phyloP scores from a whole-genome alignment of 139 green algal species.

The Zygnema cylindricum region DNA sequence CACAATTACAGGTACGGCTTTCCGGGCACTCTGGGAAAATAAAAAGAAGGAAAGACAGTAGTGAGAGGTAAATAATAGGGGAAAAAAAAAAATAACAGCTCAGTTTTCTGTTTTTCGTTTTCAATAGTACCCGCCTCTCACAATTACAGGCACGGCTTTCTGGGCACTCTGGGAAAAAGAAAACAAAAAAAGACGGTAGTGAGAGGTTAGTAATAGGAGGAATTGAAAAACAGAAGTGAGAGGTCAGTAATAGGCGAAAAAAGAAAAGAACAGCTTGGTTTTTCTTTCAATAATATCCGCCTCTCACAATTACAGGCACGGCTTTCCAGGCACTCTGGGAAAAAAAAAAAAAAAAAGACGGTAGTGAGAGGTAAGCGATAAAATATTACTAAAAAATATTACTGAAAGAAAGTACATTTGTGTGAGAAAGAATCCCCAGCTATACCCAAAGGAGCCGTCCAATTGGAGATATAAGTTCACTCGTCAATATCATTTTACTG shows the following conservation, averaged over 20 bases:
- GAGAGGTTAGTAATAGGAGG: not conserved
- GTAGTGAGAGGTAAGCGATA: not conserved
- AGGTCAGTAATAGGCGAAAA: no score
- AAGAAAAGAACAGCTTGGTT: no score
- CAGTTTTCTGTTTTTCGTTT: conserved; percentile 34
- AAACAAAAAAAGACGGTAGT: not conserved
- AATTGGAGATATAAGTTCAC: no score
- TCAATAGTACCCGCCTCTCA: conserved; percentile 53
- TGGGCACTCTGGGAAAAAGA: conserved; percentile 19
- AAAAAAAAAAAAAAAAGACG: not conserved
- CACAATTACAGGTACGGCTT: conserved; percentile 55
- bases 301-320: conserved; percentile 59
- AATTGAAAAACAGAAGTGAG: no score
- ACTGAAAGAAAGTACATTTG: no score
- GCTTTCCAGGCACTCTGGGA: conserved; percentile 34
- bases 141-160: conserved; percentile 49
- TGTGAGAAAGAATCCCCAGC: no score
- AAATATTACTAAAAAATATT: not conserved
- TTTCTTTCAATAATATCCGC: conserved; percentile 46
- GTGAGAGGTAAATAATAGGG: not conserved
- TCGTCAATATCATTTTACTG: no score
- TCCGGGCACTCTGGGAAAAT: conserved; percentile 29
- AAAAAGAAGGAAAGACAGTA: not conserved
- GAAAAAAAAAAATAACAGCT: not conserved
- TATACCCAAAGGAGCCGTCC: no score